Conservation (phyloP, 768 basidiomycete species). For the Cubamyces lactineus region DNA sequence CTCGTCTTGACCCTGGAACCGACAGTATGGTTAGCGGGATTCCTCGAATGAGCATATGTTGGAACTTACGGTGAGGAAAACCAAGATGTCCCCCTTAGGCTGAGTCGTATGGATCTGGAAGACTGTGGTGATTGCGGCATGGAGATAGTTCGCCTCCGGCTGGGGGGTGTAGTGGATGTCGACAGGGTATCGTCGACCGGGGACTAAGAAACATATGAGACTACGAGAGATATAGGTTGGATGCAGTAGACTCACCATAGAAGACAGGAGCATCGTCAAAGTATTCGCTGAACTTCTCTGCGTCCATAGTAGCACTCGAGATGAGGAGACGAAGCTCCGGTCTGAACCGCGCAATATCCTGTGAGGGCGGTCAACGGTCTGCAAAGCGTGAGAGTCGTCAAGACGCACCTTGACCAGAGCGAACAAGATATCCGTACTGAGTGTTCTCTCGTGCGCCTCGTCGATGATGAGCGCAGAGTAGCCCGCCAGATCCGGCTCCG, state of each 20-base stretch:
- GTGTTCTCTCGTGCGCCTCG: conserved; percentile 96
- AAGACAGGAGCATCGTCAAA: conserved; percentile 97
- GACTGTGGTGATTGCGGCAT: conserved; percentile 97
- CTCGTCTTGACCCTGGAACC: conserved; percentile 89
- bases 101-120: conserved; percentile 99
- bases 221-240: neutral
- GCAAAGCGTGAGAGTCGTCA: conserved; percentile 17
- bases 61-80: conserved; percentile 85
- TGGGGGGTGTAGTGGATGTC: conserved; percentile 99
- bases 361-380: conserved; percentile 36
- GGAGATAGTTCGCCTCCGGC: conserved; percentile 98
- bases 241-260: conserved; percentile 58
- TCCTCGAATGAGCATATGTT: neutral
- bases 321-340: conserved; percentile 93
- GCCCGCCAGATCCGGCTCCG: conserved; percentile 94
- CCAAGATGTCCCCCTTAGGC: conserved; percentile 95
- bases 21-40: no score
- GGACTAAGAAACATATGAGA: conserved; percentile 59
- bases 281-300: conserved; percentile 97
- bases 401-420: conserved; percentile 93
- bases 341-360: conserved; percentile 97
- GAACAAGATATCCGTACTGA: conserved; percentile 98
- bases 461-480: conserved; percentile 97
- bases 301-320: conserved; percentile 96
- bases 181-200: conserved; percentile 95